Base-by-base conservation (phyloP, 2,329 filamentous ascomycete species). In the Sporothrix globosa region DNA sequence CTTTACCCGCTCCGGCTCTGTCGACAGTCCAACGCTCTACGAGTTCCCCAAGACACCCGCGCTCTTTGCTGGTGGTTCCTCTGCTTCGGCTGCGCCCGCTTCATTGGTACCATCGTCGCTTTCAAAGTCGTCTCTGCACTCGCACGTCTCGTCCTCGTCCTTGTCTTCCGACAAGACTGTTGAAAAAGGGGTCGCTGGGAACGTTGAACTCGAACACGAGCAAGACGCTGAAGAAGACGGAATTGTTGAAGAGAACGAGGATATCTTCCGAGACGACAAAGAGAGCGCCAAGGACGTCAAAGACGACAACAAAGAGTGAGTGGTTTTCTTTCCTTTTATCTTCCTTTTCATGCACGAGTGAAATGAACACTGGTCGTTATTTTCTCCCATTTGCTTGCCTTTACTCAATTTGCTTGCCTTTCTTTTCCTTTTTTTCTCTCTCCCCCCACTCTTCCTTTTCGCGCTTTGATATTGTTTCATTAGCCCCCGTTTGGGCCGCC, bases 11-110 rank as follows among this genome's bases (percentile, higher is more conserved):
- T 83, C 84, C 44, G 85, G 80, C 74, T 85, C 86, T 17, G 77
- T 88, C 69, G 87, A 89, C 77, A 89, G 87, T 76, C 87, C 87
- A 72, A 88, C 86, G 44, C 79, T 89, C 65, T 89, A 89, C 83
- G 85, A 88, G 75, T 88, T 87, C 75, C 83, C 84, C 67, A 60
- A 58, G 54, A 48, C 68, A 5, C 7, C 50, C 21, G 34, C 34
- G 14, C 52, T 56, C 21, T 58, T 52, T 66, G 58, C 58, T 4
- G 39, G n/a, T 63, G 34, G 17, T 17, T 34, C 58, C 19, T 9
- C 11, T 44, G 39, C 21, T 21, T 52, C 69, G 41, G 34, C 17
- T 41, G 56, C 58, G 3, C 56, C 65, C 21, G 14, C n/a, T 46
- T 46, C 63, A 17, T 17, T 67, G 19, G 10, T 70, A 61, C 61